phyloP scores from a whole-genome alignment of 495 filamentous ascomycete genomes.

The Hypoxylon intermedium region DNA sequence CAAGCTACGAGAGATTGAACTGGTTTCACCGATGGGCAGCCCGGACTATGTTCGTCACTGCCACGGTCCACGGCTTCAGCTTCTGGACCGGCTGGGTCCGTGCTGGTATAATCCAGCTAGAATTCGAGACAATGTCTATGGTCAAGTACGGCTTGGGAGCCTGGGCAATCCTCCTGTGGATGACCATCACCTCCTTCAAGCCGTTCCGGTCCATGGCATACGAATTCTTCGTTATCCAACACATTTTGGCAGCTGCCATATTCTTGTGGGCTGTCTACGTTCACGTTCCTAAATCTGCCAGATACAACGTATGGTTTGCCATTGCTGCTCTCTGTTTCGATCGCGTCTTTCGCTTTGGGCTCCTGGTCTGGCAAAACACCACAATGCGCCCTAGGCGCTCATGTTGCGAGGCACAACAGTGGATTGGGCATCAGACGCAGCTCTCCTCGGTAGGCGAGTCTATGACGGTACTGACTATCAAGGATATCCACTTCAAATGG shows the following conservation, averaged over 20 bases:
- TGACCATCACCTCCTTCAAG: slow-evolving; percentile 69
- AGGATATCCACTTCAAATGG: slow-evolving; percentile 74
- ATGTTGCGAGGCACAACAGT: slow-evolving; percentile 49
- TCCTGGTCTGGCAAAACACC: slow-evolving; percentile 70
- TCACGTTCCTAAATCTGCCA: slow-evolving; percentile 66
- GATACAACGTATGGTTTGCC: slow-evolving; percentile 73
- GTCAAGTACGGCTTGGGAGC: slow-evolving; percentile 73
- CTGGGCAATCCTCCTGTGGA: slow-evolving; percentile 77
- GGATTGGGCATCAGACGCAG: slow-evolving; percentile 64
- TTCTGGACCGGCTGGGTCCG: slow-evolving; percentile 73
- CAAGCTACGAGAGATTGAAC: slow-evolving; percentile 77
- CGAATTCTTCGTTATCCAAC: slow-evolving; percentile 84
- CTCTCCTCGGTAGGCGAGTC: slow-evolving; percentile 67
- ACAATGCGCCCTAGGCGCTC: slow-evolving; percentile 48
- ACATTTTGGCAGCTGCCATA: slow-evolving; percentile 69
- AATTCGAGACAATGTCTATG: slow-evolving; percentile 68
- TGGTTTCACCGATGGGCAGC: slow-evolving; percentile 86
- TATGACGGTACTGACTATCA: slow-evolving; percentile 73
- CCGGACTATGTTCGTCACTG: slow-evolving; percentile 75
- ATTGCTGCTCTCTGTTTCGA: slow-evolving; percentile 76
- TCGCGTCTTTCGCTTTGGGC: slow-evolving; percentile 59
- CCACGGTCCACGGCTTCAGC: slow-evolving; percentile 75
- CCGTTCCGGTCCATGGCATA: slow-evolving; percentile 74
- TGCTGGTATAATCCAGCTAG: slow-evolving; percentile 65
- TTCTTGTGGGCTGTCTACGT: slow-evolving; percentile 71